Base-by-base conservation (phyloP, 2,329 filamentous ascomycete genomes). In the Rachicladosporium sp. region DNA sequence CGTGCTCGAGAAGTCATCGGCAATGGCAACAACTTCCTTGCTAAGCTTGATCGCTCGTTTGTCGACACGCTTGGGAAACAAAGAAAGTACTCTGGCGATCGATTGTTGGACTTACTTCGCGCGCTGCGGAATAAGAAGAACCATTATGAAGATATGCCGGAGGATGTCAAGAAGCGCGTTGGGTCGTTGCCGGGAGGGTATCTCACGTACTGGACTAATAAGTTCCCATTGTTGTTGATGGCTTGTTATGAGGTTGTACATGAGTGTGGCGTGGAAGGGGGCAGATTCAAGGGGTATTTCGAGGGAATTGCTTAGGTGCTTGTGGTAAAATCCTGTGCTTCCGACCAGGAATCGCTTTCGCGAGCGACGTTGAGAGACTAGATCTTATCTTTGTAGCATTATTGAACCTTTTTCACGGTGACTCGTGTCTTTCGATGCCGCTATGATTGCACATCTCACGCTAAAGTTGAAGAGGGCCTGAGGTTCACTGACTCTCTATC, bases 51-150 rank as follows among this genome's bases (percentile, higher is more conserved):
- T 6, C 75, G 77, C 39, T 78, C 81, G 27, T 96, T 96, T 58
- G 80, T 93, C 45, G 85, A 93, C 31, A 89, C 81, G 2, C 71
- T 96, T 5, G 88, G 87, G 43, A 94, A 93, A 64, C 89, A 96
- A 63, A 76, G 89, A 54, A 95, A 94, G 62, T 98, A 98, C 62
- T 91, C 82, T 0, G 88, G 88, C 0, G 73, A 76, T 1, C 75
- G 78, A 35, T 74, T 98, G 56, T 65, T 98, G 40, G 91, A 98
- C 61, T 69, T 98, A 13, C 66, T 98, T 12, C 75, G 91, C 2
- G 91, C 89, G 1, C 67, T 98, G 41, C 73, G 91, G 15, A 98
- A 98, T 64, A 98, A 98, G 73, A 84, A 83, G 53, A 94, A 96
- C 48, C 91, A 98, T 57, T 98, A 95, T 58, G 88, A 94, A 55